phyloP scores from a whole-genome alignment of 1,284 basidiomycete species.

The Sanguinoderma infundibulare region DNA sequence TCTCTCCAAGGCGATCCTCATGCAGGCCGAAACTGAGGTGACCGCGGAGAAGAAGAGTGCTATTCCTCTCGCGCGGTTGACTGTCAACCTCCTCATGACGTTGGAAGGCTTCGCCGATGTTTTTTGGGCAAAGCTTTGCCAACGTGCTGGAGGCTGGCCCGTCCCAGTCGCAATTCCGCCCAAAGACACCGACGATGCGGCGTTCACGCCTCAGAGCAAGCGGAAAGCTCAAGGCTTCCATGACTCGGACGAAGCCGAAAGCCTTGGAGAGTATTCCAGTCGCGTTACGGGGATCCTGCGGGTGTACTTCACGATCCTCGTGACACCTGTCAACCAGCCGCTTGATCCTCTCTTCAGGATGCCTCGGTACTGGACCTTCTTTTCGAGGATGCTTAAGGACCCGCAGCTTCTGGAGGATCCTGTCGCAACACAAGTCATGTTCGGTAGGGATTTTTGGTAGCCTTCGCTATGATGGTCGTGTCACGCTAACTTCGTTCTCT shows the following conservation, averaged over 20 bases:
- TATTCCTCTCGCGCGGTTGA: constrained; percentile 80
- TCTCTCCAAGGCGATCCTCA: constrained; percentile 85
- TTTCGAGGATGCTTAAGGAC: constrained; percentile 61
- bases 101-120: constrained; percentile 71
- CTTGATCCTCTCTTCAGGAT: constrained; percentile 59
- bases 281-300: constrained; percentile 87
- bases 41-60: constrained; percentile 88
- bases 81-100: constrained; percentile 68
- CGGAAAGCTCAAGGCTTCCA: constrained; percentile 74
- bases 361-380: constrained; percentile 70
- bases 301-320: constrained; percentile 86
- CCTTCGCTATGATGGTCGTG: constrained; percentile 11
- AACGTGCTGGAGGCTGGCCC: constrained; percentile 77
- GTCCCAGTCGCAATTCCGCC: constrained; percentile 59
- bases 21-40: constrained; percentile 95
- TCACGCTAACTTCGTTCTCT: constrained; percentile 25
- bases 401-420: constrained; percentile 54
- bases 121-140: constrained; percentile 86
- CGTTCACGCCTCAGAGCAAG: constrained; percentile 59
- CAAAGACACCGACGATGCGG: constrained; percentile 49
- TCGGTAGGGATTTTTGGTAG: constrained; percentile 56
- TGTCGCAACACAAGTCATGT: constrained; percentile 66
- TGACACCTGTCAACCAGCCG: constrained; percentile 44
- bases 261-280: constrained; percentile 66
- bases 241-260: constrained; percentile 49